Percentiles rank a stretch among this genome's conserved stretches.
Evolutionary conservation across 768 basidiomycete species (phyloP).

Genomic region (Jaapia argillacea): DNA sequence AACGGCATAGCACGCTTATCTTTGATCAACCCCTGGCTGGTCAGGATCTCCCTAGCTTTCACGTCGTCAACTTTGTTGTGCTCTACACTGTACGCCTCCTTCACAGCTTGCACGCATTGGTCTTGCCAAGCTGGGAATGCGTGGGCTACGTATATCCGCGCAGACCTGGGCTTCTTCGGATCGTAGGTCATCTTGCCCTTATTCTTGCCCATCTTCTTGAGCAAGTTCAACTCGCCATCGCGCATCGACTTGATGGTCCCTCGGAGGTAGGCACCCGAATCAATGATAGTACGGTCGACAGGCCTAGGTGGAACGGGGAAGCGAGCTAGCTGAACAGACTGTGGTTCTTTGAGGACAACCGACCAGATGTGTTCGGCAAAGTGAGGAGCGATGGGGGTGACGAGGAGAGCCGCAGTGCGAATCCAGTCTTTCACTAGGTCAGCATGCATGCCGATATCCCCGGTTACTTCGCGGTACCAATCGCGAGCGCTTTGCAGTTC

Average conservation of each 20-base stretch:
- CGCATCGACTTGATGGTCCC: slow-evolving; percentile 85
- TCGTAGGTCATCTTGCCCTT: slow-evolving; percentile 62
- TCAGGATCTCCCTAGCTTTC: slow-evolving; percentile 59
- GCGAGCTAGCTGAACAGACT: slow-evolving; percentile 71
- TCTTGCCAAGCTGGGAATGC: slow-evolving; percentile 94
- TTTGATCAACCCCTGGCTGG: slow-evolving; percentile 74
- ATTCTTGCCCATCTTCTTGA: slow-evolving; percentile 74
- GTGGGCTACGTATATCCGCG: slow-evolving; percentile 85
- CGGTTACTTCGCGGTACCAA: slow-evolving; percentile 92
- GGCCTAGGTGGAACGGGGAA: slow-evolving; percentile 66
- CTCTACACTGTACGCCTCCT: slow-evolving; percentile 50
- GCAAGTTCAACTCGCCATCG: slow-evolving; percentile 69
- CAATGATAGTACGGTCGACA: slow-evolving; percentile 57
- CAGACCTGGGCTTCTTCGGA: slow-evolving; percentile 75
- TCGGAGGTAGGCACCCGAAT: slow-evolving; percentile 80
- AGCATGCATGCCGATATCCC: slow-evolving; percentile 83
- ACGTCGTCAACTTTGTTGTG: slow-evolving; percentile 72
- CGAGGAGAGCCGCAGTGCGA: slow-evolving; percentile 65
- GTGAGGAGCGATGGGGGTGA: slow-evolving; percentile 87
- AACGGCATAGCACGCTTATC: slow-evolving; percentile 97
- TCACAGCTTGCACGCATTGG: slow-evolving; percentile 62
- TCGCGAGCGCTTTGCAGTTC: slow-evolving; percentile 88
- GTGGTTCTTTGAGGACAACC: slow-evolving; percentile 57
- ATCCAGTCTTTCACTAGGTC: slow-evolving; percentile 87
- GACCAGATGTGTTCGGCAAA: slow-evolving; percentile 89